phyloP scores from a whole-genome alignment of 1,139 yeast species.

The Debaryomyces sp. region DNA sequence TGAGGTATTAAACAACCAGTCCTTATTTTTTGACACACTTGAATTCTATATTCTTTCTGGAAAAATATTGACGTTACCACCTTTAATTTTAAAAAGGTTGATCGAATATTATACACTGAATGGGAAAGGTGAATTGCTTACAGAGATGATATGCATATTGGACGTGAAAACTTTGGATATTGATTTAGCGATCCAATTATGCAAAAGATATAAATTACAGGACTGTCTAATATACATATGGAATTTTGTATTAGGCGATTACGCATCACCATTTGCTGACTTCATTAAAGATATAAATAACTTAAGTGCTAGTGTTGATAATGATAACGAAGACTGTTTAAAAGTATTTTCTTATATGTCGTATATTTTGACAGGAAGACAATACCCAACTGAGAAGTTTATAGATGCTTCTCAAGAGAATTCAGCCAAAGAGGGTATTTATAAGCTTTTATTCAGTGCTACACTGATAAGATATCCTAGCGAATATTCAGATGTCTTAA shows the following conservation, averaged over 20 bases:
- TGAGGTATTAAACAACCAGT: constrained; percentile 44
- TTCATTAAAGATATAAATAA: constrained; percentile 44
- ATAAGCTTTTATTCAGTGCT: constrained; percentile 52
- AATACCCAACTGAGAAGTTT: constrained; percentile 68
- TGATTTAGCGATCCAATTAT: constrained; percentile 66
- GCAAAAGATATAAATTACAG: constrained; percentile 53
- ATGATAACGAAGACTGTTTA: constrained; percentile 20
- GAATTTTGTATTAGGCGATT: constrained; percentile 68
- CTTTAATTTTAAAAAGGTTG: constrained; percentile 60
- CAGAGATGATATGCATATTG: constrained; percentile 65
- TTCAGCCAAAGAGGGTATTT: constrained; percentile 50
- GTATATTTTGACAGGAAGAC: constrained; percentile 71
- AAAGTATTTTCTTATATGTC: constrained; percentile 65
- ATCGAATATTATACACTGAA: constrained; percentile 50
- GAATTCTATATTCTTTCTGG: constrained; percentile 53
- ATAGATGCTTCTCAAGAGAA: constrained; percentile 31
- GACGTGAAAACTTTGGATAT: constrained; percentile 71
- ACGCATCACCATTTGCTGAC: constrained; percentile 64
- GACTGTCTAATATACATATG: constrained; percentile 71
- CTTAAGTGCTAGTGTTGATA: constrained; percentile 10
- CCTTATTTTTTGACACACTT: constrained; percentile 51
- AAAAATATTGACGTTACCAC: constrained; percentile 55
- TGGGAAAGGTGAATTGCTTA: constrained; percentile 51
- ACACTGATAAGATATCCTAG: constrained; percentile 6
- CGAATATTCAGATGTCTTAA: constrained; percentile 14